Conservation (phyloP, 495 filamentous ascomycete genomes). For the Hypoxylon fuscum region DNA sequence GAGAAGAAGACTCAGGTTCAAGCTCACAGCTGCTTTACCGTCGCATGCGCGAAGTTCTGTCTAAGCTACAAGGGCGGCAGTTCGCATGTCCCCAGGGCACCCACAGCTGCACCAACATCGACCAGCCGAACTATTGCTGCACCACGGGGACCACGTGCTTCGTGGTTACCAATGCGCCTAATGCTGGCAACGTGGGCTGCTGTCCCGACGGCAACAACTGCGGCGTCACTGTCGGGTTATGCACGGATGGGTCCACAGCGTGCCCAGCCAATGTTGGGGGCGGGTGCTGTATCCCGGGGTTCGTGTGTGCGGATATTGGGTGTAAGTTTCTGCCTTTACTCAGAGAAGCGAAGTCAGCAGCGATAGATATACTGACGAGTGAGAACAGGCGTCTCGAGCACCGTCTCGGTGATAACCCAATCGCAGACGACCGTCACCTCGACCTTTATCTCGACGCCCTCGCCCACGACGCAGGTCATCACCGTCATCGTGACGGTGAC, state of each 20-base stretch:
- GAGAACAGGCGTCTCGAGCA: conserved; percentile 42
- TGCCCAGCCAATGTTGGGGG: conserved; percentile 78
- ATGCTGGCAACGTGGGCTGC: conserved; percentile 85
- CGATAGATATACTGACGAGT: conserved; percentile 7
- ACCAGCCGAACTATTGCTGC: conserved; percentile 82
- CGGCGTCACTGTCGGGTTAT: conserved; percentile 68
- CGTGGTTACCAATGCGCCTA: conserved; percentile 64
- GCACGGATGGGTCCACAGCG: conserved; percentile 68
- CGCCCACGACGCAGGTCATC: conserved; percentile 44
- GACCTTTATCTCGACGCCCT: conserved; percentile 36
- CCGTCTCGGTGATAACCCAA: conserved; percentile 57
- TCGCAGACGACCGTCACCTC: conserved; percentile 52
- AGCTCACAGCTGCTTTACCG: conserved; percentile 34
- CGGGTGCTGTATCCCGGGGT: conserved; percentile 88
- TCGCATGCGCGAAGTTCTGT: conserved; percentile 48
- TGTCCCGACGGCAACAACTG: conserved; percentile 80
- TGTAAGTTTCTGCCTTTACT: conserved; percentile 64
- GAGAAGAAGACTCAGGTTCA: background rate
- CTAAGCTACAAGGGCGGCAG: conserved; percentile 55
- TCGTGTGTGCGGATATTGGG: conserved; percentile 78
- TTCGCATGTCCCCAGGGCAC: conserved; percentile 83
- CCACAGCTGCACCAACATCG: conserved; percentile 70
- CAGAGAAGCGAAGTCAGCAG: background rate
- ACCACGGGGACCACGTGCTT: conserved; percentile 68
- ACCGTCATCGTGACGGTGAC: conserved; percentile 50